Evolutionary conservation across 495 filamentous ascomycete genomes (phyloP), one percentile per base, ranked within the genome.

Genomic region (Xylaria venustula): DNA sequence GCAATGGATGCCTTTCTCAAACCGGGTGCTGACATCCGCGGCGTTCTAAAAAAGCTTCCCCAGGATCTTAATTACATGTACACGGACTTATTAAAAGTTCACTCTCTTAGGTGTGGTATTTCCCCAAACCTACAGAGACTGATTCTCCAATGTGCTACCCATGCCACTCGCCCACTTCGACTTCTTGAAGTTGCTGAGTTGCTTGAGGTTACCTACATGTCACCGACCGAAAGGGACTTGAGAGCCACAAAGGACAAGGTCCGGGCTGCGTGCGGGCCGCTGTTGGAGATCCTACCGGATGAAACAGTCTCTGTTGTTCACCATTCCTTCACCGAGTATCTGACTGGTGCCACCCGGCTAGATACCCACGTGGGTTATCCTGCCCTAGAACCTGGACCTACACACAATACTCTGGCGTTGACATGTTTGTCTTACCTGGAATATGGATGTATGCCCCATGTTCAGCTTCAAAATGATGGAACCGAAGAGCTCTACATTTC

Each of bases 241-340:
- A 64, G 67, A 44, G 60, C 50, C 0, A 60, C 69, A 30, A 77
- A 74, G 58, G 32, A 58, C 0, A 44, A 71, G 2, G 58, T 75
- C 3, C 58, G 67, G n/a, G 49, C 54, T 9, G 66, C 64, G 23
- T 82, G 79, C 65, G 82, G 81, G 3, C 79, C 81, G 11, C 66
- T 85, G 25, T 69, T 85, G 0, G 77, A 83, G 54, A 73, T 84
- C 25, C 66, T 78, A 2, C 67, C 71, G 14, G 78, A 84, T 48
- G 81, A 84, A 60, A 80, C 77, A 0, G 69, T 84, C 17, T 75
- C 62, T 14, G 71, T 83, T 5, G 70, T 83, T 28, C 82, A 85
- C 46, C 82, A 83, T 63, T 82, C 81, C n/a, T 75, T 84, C 23
- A 82, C 80, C 1, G 82, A 84, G 57, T 84, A 76, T 65, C 71